Evolutionary conservation across 192 early-diverging fungal genomes (phyloP), one percentile per base, ranked within the genome.

Genomic region (Geosiphon pyriformis): DNA sequence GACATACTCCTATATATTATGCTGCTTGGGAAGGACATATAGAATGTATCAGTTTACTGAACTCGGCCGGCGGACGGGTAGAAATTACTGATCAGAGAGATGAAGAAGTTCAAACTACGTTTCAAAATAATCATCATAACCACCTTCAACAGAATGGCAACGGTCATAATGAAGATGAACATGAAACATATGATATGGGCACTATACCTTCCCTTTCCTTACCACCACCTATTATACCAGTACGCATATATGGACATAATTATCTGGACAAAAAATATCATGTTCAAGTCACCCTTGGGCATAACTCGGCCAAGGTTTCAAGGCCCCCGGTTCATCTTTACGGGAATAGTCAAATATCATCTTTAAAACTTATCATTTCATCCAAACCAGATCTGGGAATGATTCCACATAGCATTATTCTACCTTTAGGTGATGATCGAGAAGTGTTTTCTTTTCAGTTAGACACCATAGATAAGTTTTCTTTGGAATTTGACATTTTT

Each of bases 181-280:
- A 0, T 4, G 50, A 52, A 20, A 52, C 11, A 4, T 4, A n/a
- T 10, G 95, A 97, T 68, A 68, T 99, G 65, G 94, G 95, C 51
- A 86, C 79, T 30, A 90, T 99, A 49, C 97, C 97, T 8, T 92
- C 94, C 10, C 81, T 99, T 6, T 92, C 90, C 6, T 70, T 99
- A 30, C 97, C 97, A 8, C 97, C 97, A 18, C 97, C 97, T 10
- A 94, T 99, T 32, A 93, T 99, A 61, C 97, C 97, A 2, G 92
- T 99, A 82, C 82, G 95, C 22, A 94, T 95, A 52, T 99, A 99
- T 72, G 97, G 97, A 4, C 97, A 99, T 81, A 94, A 92, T 62
- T 99, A 94, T 72, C 74, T 99, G 27, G 93, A 95, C 65, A 89
- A 91, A 69, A 92, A 92, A 62, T 88, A 82, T 51, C 89, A 93